Conservation (phyloP, 192 early-diverging fungal genomes). For the Linnemannia zychae region DNA sequence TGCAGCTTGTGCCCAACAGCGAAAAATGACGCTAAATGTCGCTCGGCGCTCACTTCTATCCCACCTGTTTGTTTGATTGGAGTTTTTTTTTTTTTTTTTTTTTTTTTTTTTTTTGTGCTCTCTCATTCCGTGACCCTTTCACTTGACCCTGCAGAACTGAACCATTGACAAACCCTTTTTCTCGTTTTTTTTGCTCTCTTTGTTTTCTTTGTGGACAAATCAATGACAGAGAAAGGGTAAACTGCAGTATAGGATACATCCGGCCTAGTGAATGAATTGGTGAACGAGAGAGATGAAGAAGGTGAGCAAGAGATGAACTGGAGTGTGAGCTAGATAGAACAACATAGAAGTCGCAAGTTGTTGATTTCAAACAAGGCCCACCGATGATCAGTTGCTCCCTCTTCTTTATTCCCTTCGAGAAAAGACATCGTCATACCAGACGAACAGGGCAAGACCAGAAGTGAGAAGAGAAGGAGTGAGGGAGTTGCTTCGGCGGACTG, state of each 20-base stretch:
- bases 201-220: neutral
- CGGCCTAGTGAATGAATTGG: neutral
- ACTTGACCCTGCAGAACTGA: neutral
- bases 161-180: neutral
- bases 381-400: neutral
- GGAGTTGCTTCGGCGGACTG: neutral
- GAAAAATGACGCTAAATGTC: too few relatives aligned
- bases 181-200: neutral
- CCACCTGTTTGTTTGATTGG: too few relatives aligned
- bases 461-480: too few relatives aligned
- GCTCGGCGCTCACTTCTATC: too few relatives aligned
- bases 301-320: neutral
- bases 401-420: neutral
- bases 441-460: neutral
- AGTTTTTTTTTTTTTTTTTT: too few relatives aligned
- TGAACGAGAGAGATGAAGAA: neutral
- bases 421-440: too few relatives aligned
- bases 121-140: neutral
- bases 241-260: neutral
- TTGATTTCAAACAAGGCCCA: neutral
- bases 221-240: neutral
- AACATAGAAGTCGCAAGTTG: neutral
- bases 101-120: neutral
- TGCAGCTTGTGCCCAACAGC: too few relatives aligned
- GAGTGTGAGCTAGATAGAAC: neutral